Evolutionary conservation across 176 grass and related monocot species (phyloP).

Genomic region (Phyllostachys edulis): DNA sequence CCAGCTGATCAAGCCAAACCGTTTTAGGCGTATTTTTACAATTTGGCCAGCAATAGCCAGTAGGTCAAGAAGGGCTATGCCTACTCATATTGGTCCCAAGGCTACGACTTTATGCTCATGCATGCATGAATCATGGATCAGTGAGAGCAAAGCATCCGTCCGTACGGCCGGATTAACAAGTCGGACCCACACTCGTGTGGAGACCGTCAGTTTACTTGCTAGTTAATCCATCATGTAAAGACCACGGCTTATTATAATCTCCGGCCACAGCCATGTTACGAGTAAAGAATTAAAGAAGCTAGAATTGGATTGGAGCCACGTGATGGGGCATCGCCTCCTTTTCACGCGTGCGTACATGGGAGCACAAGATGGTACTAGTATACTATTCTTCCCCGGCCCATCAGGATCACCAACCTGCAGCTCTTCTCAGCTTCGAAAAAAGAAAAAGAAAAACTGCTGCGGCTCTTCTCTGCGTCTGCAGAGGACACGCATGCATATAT

Average conservation of each 20-base stretch:
- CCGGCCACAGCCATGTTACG: neutral
- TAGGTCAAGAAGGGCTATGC: neutral
- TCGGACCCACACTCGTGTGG: slow-evolving; percentile 39
- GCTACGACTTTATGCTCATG: neutral
- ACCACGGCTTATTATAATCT: neutral
- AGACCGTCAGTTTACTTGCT: slow-evolving; percentile 14
- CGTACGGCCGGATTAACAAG: slow-evolving; percentile 9
- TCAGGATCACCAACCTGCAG: neutral
- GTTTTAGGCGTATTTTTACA: neutral
- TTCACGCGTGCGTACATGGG: slow-evolving; percentile 28
- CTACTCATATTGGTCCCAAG: neutral
- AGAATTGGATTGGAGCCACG: neutral
- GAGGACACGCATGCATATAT: neutral
- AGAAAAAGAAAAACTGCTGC: neutral
- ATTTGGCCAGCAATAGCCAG: neutral
- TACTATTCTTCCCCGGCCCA: neutral
- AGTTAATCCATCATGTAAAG: neutral
- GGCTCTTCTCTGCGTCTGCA: neutral
- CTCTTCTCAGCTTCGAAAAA: neutral
- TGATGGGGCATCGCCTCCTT: slow-evolving; percentile 22
- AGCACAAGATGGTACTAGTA: neutral
- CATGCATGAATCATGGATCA: neutral
- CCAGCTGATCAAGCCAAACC: neutral
- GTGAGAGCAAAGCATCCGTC: neutral
- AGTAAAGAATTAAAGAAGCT: neutral